Evolutionary conservation across 805 yeast species (phyloP).

Genomic region (Saccharomycopsis malanga): DNA sequence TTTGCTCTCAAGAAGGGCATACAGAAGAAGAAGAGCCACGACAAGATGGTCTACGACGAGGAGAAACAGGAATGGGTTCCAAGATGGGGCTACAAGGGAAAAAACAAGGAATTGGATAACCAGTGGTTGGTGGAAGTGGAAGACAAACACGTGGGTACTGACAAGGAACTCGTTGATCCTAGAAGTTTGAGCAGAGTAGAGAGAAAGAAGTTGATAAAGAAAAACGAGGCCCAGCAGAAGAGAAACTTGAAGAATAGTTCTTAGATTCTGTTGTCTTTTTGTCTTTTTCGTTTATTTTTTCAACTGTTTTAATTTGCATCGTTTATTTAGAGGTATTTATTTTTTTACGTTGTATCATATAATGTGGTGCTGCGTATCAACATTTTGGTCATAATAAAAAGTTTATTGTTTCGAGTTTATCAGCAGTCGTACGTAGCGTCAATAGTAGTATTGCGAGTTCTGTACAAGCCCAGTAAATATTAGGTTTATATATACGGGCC

Average conservation of each 20-base stretch:
- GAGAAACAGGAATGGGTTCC: conserved; percentile 92
- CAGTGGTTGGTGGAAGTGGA: conserved; percentile 97
- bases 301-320: too few species aligned
- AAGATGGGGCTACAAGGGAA: conserved; percentile 97
- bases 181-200: conserved; percentile 74
- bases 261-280: too few species aligned
- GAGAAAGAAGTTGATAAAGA: conserved; percentile 77
- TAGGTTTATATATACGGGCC: too few species aligned
- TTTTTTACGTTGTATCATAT: too few species aligned
- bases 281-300: too few species aligned
- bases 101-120: conserved; percentile 75
- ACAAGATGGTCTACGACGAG: conserved; percentile 86
- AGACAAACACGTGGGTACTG: conserved; percentile 54
- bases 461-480: too few species aligned
- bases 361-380: too few species aligned
- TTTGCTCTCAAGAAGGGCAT: conserved; percentile 96
- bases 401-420: too few species aligned
- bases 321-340: too few species aligned
- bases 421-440: too few species aligned
- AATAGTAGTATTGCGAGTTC: too few species aligned
- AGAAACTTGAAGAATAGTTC: conserved; percentile 48
- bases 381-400: too few species aligned
- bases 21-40: conserved; percentile 78
- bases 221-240: conserved; percentile 79
- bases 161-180: conserved; percentile 75